These are phyloP conservation scores for Lachnellula occidentalis DNA, from an alignment of 2,329 filamentous ascomycete genomes.

Conservation along the genomic window DNA sequence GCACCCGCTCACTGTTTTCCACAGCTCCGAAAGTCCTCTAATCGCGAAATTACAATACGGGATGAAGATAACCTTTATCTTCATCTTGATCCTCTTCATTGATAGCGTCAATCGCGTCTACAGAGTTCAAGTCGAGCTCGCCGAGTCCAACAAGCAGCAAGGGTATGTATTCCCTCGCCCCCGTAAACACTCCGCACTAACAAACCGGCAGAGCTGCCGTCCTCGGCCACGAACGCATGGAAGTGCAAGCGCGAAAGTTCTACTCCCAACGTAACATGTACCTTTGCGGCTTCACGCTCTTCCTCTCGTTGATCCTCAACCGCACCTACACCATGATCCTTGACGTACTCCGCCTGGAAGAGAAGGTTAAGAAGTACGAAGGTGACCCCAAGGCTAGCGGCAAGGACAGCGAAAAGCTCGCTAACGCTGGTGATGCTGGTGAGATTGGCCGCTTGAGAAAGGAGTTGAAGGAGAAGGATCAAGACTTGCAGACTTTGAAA, in stretches of 20 bases:
- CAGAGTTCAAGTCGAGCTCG: conserved; percentile 86
- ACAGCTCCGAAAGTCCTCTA: conserved; percentile 36
- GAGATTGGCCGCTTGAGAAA: conserved; percentile 67
- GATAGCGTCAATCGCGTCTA: conserved; percentile 96
- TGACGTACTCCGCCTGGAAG: conserved; percentile 63
- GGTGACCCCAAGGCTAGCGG: conserved; percentile 52
- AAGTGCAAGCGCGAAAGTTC: conserved; percentile 99
- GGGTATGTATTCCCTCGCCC: conserved; percentile 19
- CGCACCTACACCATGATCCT: conserved; percentile 85
- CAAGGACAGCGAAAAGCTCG: conserved; percentile 68
- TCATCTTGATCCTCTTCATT: conserved; percentile 96
- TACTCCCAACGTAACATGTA: conserved; percentile 99
- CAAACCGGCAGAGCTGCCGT: conserved; percentile 51
- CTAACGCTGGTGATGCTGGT: conserved; percentile 65
- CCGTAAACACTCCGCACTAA: conserved; percentile 18
- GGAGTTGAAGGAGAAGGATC: conserved; percentile 67
- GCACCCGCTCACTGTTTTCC: conserved; percentile 14
- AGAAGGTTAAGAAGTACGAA: conserved; percentile 81
- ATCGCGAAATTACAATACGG: conserved; percentile 95
- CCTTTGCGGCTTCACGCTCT: conserved; percentile 97
- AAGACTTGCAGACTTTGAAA: conserved; percentile 81
- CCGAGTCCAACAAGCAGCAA: conserved; percentile 60
- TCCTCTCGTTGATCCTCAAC: conserved; percentile 97
- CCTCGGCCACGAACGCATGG: conserved; percentile 89
- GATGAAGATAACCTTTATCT: conserved; percentile 98